Evolutionary conservation across 805 yeast genomes (phyloP).

Genomic region (Suhomyces faveliae): DNA sequence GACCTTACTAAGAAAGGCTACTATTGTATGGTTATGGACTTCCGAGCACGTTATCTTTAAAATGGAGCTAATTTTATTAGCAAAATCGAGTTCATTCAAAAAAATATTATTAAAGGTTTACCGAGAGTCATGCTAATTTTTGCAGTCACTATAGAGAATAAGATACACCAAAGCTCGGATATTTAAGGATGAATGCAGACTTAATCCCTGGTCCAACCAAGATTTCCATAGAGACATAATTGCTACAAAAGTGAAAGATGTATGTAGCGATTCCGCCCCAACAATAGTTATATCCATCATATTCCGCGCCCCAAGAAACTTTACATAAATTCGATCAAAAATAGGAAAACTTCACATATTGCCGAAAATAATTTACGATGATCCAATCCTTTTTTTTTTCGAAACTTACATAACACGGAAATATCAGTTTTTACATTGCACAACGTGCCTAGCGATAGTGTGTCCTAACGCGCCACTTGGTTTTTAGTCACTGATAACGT

Average conservation of each 20-base stretch:
- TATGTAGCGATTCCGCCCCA: neutral
- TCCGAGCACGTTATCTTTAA: neutral
- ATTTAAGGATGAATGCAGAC: too few relatives aligned
- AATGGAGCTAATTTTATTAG: neutral
- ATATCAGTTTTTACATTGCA: neutral
- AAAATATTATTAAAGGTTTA: too few relatives aligned
- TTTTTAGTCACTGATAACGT: too few relatives aligned
- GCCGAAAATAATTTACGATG: neutral
- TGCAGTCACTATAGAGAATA: neutral
- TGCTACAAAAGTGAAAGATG: neutral
- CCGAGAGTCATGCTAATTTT: neutral
- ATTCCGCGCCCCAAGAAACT: too few relatives aligned
- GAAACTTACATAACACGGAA: neutral
- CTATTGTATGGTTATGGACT: neutral
- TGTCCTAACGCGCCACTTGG: too few relatives aligned
- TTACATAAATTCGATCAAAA: neutral
- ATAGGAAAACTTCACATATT: neutral
- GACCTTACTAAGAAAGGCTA: neutral
- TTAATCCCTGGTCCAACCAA: too few relatives aligned
- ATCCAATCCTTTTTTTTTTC: neutral
- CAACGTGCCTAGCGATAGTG: too few relatives aligned
- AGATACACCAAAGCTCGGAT: neutral
- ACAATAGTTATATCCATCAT: neutral
- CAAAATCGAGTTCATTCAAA: neutral
- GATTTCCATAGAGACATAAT: too few relatives aligned